Conservation (phyloP, 2,329 filamentous ascomycete genomes). For the Aspergillus tubingensis region DNA sequence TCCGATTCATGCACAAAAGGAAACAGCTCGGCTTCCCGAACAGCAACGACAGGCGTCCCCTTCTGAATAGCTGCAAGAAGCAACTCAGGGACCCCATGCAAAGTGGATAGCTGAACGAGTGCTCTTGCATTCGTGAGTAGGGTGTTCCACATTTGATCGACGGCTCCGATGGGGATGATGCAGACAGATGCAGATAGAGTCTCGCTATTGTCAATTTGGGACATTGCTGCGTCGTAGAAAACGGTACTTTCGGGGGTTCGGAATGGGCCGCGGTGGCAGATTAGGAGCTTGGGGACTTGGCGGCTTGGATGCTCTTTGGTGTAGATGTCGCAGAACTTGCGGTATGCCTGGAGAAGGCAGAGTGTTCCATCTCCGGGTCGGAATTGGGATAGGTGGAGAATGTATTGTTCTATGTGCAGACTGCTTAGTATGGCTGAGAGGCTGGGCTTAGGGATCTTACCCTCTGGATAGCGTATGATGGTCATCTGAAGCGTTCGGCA, state of each 20-base stretch:
- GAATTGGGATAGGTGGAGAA: conserved; percentile 12
- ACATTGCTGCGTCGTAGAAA: conserved; percentile 58
- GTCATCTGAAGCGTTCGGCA: conserved; percentile 5
- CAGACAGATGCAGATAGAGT: background rate
- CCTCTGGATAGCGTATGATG: conserved; percentile 8
- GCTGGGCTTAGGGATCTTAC: background rate
- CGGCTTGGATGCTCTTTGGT: conserved; percentile 39
- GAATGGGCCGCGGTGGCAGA: conserved; percentile 73
- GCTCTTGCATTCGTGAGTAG: conserved; percentile 9
- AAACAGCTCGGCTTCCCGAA: conserved; percentile 65
- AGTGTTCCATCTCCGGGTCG: conserved; percentile 10
- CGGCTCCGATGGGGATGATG: conserved; percentile 10
- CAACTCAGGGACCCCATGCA: conserved; percentile 11
- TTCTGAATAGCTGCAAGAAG: conserved; percentile 8
- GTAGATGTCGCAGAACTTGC: background rate
- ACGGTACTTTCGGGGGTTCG: conserved; percentile 72
- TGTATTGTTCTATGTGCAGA: background rate
- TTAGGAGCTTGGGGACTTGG: conserved; percentile 66
- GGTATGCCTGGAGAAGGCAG: conserved; percentile 7
- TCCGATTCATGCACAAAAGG: conserved; percentile 70
- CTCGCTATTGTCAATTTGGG: background rate
- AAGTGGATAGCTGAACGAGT: conserved; percentile 7
- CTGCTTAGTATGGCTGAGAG: too few relatives aligned
- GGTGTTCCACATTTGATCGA: conserved; percentile 15
- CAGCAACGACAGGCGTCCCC: background rate